Conservation (phyloP, 2,329 filamentous ascomycete species). For the Mycosphaerella sp. region DNA sequence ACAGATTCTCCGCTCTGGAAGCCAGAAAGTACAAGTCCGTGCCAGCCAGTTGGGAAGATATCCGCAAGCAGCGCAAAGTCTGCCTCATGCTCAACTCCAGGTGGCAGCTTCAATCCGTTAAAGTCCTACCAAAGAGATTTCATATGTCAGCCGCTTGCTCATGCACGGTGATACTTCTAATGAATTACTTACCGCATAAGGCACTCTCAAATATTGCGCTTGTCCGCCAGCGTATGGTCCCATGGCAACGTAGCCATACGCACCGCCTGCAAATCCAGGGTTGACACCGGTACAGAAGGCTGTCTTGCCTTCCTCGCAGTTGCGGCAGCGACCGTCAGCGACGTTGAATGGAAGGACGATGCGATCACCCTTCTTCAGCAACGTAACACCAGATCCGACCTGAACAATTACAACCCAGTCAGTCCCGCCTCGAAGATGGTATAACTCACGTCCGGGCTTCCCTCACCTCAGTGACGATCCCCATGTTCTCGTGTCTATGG, state of each 20-base stretch:
- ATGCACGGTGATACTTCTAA: too few species aligned
- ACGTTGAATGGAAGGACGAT: constrained; percentile 62
- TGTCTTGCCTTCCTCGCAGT: constrained; percentile 58
- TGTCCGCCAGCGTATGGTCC: constrained; percentile 52
- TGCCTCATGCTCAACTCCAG: constrained; percentile 54
- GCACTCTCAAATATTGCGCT: constrained; percentile 59
- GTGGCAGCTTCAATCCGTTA: constrained; percentile 53
- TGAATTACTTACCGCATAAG: constrained; percentile 43
- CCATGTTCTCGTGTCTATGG: constrained; percentile 40
- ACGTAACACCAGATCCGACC: constrained; percentile 53
- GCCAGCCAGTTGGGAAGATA: constrained; percentile 44
- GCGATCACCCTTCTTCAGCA: constrained; percentile 56
- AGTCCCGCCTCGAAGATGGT: too few species aligned
- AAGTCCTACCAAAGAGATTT: constrained; percentile 42
- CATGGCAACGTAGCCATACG: constrained; percentile 14
- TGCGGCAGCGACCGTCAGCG: constrained; percentile 56
- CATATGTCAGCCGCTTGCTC: too few species aligned
- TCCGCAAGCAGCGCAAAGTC: constrained; percentile 52
- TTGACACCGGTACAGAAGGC: constrained; percentile 60
- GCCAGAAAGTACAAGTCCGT: constrained; percentile 51
- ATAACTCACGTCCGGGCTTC: too few species aligned
- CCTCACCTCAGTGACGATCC: constrained; percentile 33
- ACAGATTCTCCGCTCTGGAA: constrained; percentile 57
- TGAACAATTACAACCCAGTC: too few species aligned
- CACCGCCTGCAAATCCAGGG: constrained; percentile 48